These are phyloP conservation scores for Dictyostelium purpureum DNA, from an alignment of 78 protist species.

Conservation along the genomic window DNA sequence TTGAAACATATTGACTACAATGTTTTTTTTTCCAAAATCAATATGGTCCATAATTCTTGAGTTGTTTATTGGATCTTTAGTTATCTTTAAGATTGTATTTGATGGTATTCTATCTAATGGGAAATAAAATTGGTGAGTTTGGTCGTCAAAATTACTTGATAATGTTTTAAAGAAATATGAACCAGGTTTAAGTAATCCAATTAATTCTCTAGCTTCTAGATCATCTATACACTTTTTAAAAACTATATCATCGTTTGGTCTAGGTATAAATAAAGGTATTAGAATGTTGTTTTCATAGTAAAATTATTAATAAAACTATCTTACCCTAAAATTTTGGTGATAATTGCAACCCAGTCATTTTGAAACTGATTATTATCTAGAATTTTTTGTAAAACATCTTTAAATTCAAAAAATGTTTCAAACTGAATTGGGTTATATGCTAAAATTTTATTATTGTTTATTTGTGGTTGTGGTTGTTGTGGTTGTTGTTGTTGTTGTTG, in stretches of 20 bases:
- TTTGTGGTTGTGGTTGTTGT: background rate
- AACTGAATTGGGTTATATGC: background rate
- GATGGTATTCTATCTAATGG: background rate
- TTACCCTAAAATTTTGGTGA: background rate
- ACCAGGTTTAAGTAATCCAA: background rate
- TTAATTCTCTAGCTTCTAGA: background rate
- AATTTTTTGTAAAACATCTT: background rate
- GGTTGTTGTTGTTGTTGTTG: slow-evolving; percentile 17
- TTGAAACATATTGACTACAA: slow-evolving; percentile 41
- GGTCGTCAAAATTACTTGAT: background rate
- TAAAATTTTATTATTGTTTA: background rate
- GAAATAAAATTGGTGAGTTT: background rate
- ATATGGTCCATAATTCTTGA: background rate
- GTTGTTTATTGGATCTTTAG: background rate
- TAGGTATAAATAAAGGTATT: background rate
- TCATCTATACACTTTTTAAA: background rate
- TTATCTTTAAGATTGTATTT: background rate
- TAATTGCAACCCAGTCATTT: slow-evolving; percentile 1
- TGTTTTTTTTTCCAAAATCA: background rate
- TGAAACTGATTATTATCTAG: background rate
- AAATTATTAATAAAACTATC: background rate
- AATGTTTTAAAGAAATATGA: background rate
- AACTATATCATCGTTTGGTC: slow-evolving; percentile 7
- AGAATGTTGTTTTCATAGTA: background rate
- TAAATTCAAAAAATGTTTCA: background rate